Evolutionary conservation across 495 filamentous ascomycete genomes (phyloP).

Genomic region (Podospora australis): DNA sequence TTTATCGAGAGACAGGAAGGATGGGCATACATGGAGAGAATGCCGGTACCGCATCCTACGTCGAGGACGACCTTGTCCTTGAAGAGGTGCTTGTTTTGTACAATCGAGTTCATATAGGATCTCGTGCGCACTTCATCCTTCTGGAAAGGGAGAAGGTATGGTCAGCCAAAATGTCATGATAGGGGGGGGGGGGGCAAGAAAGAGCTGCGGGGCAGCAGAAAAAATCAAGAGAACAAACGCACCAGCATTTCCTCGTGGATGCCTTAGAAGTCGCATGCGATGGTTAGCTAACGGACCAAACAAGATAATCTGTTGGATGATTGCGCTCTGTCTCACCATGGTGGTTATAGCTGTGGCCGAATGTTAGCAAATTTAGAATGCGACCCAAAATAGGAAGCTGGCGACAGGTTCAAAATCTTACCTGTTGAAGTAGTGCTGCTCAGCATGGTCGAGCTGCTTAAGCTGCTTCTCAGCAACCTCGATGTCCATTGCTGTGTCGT

Average conservation of each 20-base stretch:
- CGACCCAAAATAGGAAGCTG: constrained; percentile 2
- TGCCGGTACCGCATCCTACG: constrained; percentile 88
- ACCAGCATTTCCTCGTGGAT: constrained; percentile 99
- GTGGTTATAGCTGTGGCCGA: constrained; percentile 74
- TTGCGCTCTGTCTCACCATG: constrained; percentile 61
- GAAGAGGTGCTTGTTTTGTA: constrained; percentile 88
- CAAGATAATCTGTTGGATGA: no score
- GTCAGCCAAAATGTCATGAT: constrained; percentile 9
- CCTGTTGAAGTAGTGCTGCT: constrained; percentile 98
- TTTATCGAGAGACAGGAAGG: not conserved
- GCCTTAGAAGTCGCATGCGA: no score
- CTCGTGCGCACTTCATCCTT: constrained; percentile 97
- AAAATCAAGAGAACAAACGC: no score
- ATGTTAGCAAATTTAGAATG: constrained; percentile 7
- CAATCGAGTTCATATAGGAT: constrained; percentile 94
- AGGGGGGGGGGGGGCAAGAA: constrained; percentile 7
- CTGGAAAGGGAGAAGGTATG: constrained; percentile 35
- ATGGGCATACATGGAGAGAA: constrained; percentile 67
- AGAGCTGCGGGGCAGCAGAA: constrained; percentile 3
- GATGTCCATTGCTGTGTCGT: constrained; percentile 36
- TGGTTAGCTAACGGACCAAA: no score
- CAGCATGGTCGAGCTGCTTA: constrained; percentile 71
- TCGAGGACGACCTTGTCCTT: constrained; percentile 86
- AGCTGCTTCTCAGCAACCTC: constrained; percentile 45
- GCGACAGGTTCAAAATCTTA: constrained; percentile 30